Percentiles rank a stretch among this genome's conserved stretches.
Conservation (phyloP, 1,284 basidiomycete genomes). For the Caloboletus firmus region DNA sequence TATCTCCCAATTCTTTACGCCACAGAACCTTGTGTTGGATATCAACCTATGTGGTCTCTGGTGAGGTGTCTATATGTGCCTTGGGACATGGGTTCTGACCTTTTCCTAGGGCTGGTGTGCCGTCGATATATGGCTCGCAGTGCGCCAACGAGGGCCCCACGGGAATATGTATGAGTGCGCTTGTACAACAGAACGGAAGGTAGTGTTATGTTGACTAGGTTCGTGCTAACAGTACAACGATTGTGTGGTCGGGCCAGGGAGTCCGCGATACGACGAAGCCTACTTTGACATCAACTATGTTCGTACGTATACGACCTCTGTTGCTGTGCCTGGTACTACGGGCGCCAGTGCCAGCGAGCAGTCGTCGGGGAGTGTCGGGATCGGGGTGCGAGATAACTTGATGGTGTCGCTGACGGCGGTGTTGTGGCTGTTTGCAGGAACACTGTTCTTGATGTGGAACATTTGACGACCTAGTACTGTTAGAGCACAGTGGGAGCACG, state of each 20-base stretch:
- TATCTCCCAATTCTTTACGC: constrained; percentile 48
- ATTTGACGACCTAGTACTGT: constrained; percentile 10
- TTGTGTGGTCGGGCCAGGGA: constrained; percentile 41
- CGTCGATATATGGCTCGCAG: constrained; percentile 36
- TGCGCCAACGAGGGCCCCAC: constrained; percentile 41
- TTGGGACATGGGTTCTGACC: not conserved
- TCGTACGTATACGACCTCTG: constrained; percentile 28
- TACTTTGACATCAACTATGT: constrained; percentile 38
- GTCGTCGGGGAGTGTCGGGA: constrained; percentile 1
- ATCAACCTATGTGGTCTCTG: constrained; percentile 60
- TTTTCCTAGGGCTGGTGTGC: constrained; percentile 43
- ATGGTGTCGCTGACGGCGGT: not conserved
- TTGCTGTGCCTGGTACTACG: constrained; percentile 8
- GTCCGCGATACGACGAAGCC: constrained; percentile 50
- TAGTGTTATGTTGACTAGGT: not conserved
- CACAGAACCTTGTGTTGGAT: constrained; percentile 56
- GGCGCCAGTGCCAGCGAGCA: not conserved
- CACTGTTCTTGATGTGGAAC: constrained; percentile 4
- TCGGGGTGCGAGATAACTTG: not conserved
- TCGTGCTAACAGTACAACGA: constrained; percentile 38
- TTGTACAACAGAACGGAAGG: not conserved
- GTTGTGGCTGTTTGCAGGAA: not conserved
- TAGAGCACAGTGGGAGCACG: not conserved
- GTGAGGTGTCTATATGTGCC: constrained; percentile 29
- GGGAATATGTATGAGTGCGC: constrained; percentile 42